These are phyloP conservation scores for Calonectria leucothoes DNA, from an alignment of 2,329 filamentous ascomycete species.

Conservation along the genomic window DNA sequence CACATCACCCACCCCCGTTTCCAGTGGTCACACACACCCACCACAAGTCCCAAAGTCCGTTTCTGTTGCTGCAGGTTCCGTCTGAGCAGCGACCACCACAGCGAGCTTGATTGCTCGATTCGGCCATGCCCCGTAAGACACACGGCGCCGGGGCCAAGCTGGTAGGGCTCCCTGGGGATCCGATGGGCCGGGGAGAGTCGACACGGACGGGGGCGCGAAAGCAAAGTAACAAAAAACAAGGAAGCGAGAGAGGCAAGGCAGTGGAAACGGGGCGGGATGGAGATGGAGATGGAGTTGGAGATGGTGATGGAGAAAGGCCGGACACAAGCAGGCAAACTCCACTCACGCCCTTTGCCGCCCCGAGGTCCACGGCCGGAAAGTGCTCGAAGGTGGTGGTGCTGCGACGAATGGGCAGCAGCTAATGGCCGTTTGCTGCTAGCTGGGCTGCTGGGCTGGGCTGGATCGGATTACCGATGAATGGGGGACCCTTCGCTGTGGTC, in stretches of 20 bases:
- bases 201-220: neutral
- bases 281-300: no score
- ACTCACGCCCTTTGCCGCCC: neutral
- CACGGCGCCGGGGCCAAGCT: neutral
- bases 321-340: neutral
- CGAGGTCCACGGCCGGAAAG: neutral
- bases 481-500: neutral
- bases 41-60: conserved; percentile 11
- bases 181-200: neutral
- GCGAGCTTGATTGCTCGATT: neutral
- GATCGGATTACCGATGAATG: conserved; percentile 19
- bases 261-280: neutral
- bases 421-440: neutral
- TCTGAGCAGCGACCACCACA: neutral
- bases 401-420: neutral
- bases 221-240: neutral
- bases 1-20: neutral
- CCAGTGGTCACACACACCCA: conserved; percentile 6
- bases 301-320: neutral
- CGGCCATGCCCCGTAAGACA: conserved; percentile 9
- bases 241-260: neutral
- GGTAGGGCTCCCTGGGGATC: neutral
- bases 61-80: conserved; percentile 3
- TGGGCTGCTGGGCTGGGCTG: neutral
- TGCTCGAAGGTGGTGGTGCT: neutral